These are phyloP conservation scores for Pterocarpus macrocarpus DNA, from an alignment of 306 rosid species.

Conservation along the genomic window DNA sequence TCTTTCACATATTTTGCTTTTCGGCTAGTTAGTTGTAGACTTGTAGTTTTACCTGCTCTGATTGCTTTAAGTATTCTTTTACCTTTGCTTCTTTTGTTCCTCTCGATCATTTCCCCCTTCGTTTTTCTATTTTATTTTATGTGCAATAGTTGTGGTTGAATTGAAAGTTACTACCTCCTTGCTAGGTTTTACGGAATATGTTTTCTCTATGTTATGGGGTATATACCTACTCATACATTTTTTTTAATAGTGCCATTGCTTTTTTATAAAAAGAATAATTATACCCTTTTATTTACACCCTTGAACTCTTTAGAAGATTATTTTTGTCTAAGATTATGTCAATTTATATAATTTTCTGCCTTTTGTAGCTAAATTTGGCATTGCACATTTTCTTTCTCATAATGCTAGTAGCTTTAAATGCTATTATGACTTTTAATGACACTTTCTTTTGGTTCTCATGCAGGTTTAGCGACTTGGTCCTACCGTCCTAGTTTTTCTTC, in stretches of 20 bases:
- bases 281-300: neutral
- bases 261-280: neutral
- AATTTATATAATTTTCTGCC: neutral
- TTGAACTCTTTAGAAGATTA: neutral
- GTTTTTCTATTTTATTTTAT: no score
- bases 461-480: conserved; percentile 7
- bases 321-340: no score
- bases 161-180: neutral
- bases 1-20: no score
- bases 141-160: neutral
- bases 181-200: neutral
- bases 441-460: neutral
- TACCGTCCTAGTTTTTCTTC: neutral
- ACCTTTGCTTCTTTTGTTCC: no score
- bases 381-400: neutral
- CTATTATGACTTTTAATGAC: neutral
- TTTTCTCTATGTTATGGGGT: neutral
- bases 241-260: neutral
- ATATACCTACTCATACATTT: no score
- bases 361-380: neutral
- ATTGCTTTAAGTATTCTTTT: no score
- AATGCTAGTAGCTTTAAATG: neutral
- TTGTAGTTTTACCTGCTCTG: no score
- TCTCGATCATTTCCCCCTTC: no score
- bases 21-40: no score